These are phyloP conservation scores for Vigna angularis DNA, from an alignment of 306 rosid species.

Conservation along the genomic window DNA sequence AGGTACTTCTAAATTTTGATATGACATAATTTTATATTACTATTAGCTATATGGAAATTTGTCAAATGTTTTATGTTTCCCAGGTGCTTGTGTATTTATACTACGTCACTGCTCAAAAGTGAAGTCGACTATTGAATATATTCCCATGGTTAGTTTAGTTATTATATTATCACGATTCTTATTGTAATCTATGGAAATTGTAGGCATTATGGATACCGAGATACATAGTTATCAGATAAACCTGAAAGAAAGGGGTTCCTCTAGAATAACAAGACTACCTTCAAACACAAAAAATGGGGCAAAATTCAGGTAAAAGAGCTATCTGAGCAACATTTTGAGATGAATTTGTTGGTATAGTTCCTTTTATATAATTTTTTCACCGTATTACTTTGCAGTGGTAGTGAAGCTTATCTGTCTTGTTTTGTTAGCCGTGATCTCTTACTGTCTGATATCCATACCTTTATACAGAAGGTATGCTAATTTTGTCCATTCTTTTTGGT, in stretches of 20 bases:
- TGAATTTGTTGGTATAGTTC: slow-evolving; percentile 27
- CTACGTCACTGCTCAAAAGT: slow-evolving; percentile 18
- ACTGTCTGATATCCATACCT: slow-evolving; percentile 58
- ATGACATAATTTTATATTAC: slow-evolving; percentile 25
- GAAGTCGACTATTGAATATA: slow-evolving; percentile 24
- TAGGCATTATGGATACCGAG: slow-evolving; percentile 68
- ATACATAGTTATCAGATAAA: slow-evolving; percentile 60
- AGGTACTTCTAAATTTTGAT: slow-evolving; percentile 22
- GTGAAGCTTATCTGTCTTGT: slow-evolving; percentile 71
- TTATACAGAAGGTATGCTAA: slow-evolving; percentile 74
- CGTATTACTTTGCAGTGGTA: slow-evolving; percentile 67
- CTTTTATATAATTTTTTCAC: slow-evolving; percentile 20
- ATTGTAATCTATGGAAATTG: slow-evolving; percentile 41
- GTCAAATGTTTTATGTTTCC: slow-evolving; percentile 23
- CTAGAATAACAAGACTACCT: slow-evolving; percentile 61
- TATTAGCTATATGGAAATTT: slow-evolving; percentile 13
- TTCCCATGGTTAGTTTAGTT: slow-evolving; percentile 3
- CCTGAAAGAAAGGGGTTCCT: slow-evolving; percentile 62
- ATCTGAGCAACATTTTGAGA: slow-evolving; percentile 29
- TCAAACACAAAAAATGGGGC: slow-evolving; percentile 71
- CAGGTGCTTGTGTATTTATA: slow-evolving; percentile 2
- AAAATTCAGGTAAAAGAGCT: slow-evolving; percentile 75
- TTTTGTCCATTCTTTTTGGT: slow-evolving; percentile 26
- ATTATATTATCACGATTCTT: slow-evolving; percentile 15
- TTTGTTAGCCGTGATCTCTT: slow-evolving; percentile 59